phyloP scores from a whole-genome alignment of 2,329 filamentous ascomycete genomes.

The Ploettnerulaceae sp. region DNA sequence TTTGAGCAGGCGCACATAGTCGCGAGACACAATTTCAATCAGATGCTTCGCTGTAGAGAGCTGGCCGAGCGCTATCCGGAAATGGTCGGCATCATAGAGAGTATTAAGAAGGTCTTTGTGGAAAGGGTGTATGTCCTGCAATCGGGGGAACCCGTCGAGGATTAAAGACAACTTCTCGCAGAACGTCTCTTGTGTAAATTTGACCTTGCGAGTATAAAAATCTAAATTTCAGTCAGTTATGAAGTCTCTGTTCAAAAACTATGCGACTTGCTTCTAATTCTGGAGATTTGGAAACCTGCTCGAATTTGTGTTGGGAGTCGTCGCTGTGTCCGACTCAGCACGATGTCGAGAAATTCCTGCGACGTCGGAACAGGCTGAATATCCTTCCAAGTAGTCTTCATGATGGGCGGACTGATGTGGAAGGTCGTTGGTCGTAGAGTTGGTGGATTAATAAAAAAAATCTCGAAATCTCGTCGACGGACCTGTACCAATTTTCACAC shows the following conservation, averaged over 20 bases:
- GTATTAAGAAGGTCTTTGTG: conserved; percentile 86
- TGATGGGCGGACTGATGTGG: conserved; percentile 35
- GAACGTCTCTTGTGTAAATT: conserved; percentile 96
- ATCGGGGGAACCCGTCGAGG: conserved; percentile 85
- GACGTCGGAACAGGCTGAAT: conserved; percentile 86
- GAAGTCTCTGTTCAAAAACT: conserved; percentile 8
- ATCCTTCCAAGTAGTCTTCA: conserved; percentile 66
- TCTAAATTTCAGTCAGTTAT: conserved; percentile 41
- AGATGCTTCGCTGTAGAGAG: conserved; percentile 93
- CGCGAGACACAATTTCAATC: conserved; percentile 91
- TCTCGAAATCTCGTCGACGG: too few species aligned
- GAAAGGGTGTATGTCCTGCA: conserved; percentile 94
- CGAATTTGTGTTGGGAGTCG: conserved; percentile 93
- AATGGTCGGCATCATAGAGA: conserved; percentile 96
- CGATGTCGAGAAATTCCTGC: conserved; percentile 96
- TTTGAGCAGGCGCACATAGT: conserved; percentile 94
- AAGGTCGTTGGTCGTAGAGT: background rate
- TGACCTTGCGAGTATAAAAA: conserved; percentile 97
- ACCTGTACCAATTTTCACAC: too few species aligned
- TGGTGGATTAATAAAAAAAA: background rate
- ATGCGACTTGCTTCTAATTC: conserved; percentile 61
- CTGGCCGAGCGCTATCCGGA: conserved; percentile 93
- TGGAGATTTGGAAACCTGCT: conserved; percentile 89
- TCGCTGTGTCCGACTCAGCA: conserved; percentile 87
- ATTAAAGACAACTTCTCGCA: conserved; percentile 88